Evolutionary conservation across 495 filamentous ascomycete species (phyloP), one percentile per base, ranked within the genome.

Genomic region (Aspergillus homomorphus): DNA sequence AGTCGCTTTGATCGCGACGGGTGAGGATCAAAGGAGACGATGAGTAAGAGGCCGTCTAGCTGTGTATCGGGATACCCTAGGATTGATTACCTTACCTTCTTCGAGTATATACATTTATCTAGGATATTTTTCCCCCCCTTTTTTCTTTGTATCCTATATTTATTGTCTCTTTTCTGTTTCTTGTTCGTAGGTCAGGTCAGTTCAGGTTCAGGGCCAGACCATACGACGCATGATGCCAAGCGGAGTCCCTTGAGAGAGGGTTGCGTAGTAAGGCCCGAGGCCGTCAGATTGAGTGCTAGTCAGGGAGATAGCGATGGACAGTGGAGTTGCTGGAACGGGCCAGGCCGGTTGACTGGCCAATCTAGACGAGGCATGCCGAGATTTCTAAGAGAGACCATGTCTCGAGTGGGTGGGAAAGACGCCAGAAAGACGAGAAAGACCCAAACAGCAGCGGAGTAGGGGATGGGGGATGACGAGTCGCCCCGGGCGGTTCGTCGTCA

Each of bases 1-100:
- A 87, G 87, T 49, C 95, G 89, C 73, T 80, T 99, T 33, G 94
- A 98, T 77, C 80, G 87, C 20, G 78, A 73, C 19, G 61, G 51
- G 19, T 66, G 43, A 53, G 30, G 26, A 28, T 9, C 8, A 30
- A 16, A 52, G 38, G 33, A 45, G n/a, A 33, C 19, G 19, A 21
- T n/a, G 30, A 41, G 49, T 9, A 44, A 45, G 33, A 12, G 12
- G 44, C 21, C 16, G 44, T 3, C 19, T 28, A 14, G 26, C 21
- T 41, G 45, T 38, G 42, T 49, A 30, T 18, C 48, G 48, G 16
- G 48, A 51, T 51, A 30, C 48, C 48, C 48, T 26, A 23, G 48
- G 48, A 26, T 51, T n/a, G n/a, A n/a, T n/a, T n/a, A n/a, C n/a
- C n/a, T n/a, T 51, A 18, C 24, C 24, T 51, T 51, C 48, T 55